These are phyloP conservation scores for Talaromyces wortmannii DNA, from an alignment of 495 filamentous ascomycete genomes.

Conservation along the genomic window DNA sequence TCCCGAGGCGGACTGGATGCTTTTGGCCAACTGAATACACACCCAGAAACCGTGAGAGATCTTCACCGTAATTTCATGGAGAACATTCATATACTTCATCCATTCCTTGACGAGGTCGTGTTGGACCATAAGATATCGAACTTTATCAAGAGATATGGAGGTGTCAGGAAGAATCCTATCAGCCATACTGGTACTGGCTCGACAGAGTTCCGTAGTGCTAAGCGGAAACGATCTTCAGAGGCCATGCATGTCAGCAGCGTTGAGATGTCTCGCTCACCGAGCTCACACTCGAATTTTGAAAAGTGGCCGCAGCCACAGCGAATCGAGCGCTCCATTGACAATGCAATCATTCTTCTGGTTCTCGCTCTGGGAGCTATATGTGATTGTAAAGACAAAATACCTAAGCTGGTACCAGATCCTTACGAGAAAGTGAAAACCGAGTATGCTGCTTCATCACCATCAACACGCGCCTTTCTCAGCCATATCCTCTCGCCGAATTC, in stretches of 20 bases:
- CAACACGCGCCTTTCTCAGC: neutral
- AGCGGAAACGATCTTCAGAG: slow-evolving; percentile 36
- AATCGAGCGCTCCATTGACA: slow-evolving; percentile 43
- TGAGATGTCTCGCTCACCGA: slow-evolving; percentile 13
- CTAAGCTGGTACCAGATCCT: slow-evolving; percentile 42
- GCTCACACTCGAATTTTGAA: slow-evolving; percentile 2
- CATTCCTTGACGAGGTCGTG: slow-evolving; percentile 60
- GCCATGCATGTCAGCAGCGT: slow-evolving; percentile 11
- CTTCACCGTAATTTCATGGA: slow-evolving; percentile 67
- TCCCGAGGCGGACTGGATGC: slow-evolving; percentile 44
- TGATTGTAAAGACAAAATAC: slow-evolving; percentile 49
- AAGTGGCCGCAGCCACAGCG: slow-evolving; percentile 4
- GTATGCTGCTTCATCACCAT: neutral
- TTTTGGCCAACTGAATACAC: slow-evolving; percentile 59
- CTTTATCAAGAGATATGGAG: slow-evolving; percentile 41
- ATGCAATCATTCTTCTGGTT: slow-evolving; percentile 73
- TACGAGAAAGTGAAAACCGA: neutral
- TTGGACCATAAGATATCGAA: slow-evolving; percentile 41
- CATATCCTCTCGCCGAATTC: neutral
- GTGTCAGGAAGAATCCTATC: slow-evolving; percentile 7
- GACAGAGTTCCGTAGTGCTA: slow-evolving; percentile 24
- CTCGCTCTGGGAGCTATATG: slow-evolving; percentile 85
- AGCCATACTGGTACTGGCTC: slow-evolving; percentile 6
- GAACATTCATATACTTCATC: slow-evolving; percentile 84
- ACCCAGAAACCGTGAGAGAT: slow-evolving; percentile 49